phyloP scores from a whole-genome alignment of 257 asterid genomes.

The Galeopsis tetrahit region DNA sequence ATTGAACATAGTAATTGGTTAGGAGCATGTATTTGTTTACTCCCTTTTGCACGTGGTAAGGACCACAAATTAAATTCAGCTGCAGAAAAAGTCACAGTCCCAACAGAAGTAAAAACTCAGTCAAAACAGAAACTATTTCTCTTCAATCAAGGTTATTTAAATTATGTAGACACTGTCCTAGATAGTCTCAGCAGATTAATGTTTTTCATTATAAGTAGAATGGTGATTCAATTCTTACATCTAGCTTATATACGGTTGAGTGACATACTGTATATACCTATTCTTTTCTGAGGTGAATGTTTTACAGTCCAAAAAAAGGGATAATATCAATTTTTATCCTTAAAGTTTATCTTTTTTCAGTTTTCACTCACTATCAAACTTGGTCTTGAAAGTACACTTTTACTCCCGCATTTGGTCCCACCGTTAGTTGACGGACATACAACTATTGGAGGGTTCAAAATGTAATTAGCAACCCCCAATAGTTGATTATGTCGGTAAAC shows the following conservation, averaged over 20 bases:
- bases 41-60: slow-evolving; percentile 32
- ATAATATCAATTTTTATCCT: too few species aligned
- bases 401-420: too few species aligned
- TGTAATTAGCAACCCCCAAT: too few species aligned
- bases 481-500: too few species aligned
- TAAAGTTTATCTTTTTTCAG: too few species aligned
- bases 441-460: too few species aligned
- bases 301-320: background rate
- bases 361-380: too few species aligned
- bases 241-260: background rate
- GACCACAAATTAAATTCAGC: slow-evolving; percentile 26
- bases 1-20: slow-evolving; percentile 27
- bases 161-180: background rate
- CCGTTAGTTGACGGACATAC: too few species aligned
- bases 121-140: slow-evolving; percentile 24
- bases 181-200: slow-evolving; percentile 7
- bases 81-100: background rate
- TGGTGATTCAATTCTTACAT: background rate
- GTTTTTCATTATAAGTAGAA: background rate
- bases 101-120: slow-evolving; percentile 14
- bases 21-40: slow-evolving; percentile 4
- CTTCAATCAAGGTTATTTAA: slow-evolving; percentile 24
- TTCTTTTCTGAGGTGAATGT: background rate
- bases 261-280: background rate
- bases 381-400: too few species aligned